Evolutionary conservation across 495 filamentous ascomycete species (phyloP), one percentile per base, ranked within the genome.

Genomic region (Aspergillus bridgeri): DNA sequence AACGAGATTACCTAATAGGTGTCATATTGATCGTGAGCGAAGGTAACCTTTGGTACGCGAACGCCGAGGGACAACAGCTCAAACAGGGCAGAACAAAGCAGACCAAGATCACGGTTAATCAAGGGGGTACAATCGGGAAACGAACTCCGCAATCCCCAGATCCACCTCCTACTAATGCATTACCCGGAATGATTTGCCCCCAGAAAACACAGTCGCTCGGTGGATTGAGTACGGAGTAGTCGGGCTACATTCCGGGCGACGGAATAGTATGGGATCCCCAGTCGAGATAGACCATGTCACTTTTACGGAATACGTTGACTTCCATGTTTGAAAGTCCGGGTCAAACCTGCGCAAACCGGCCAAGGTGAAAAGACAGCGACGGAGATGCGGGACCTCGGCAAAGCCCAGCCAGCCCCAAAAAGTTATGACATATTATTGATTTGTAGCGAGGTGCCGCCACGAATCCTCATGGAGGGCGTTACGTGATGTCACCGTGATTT

Each of bases 351-450:
- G 27, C 27, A 29, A 6, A 23, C 45, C 53, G 15, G 27, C 51
- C 44, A 47, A 68, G 66, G 69, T 63, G 66, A 66, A 67, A 64
- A 69, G 66, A 68, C 62, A 70, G 63, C 61, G 56, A 54, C 65
- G 63, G 56, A 54, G 49, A 64, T 61, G 55, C 64, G 57, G 60
- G 64, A 57, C 23, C 20, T 48, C 43, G 48, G 58, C 38, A 46
- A 33, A 38, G 27, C 44, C 51, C 18, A 48, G 49, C 42, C 53
- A 43, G 53, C 53, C 42, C 44, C 50, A 24, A 20, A 18, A 38
- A 22, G 18, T 20, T 38, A 38, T 38, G 33, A 15, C 33, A 38
- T 38, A 38, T 38, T 38, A 38, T 38, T 38, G 33, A 22, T 38
- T 44, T 50, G 24, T 50, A 29, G 4, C 18, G 51, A 33, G 52